These are phyloP conservation scores for Vaccinium vitisidaea DNA, from an alignment of 148 eudicot genomes.

Conservation along the genomic window DNA sequence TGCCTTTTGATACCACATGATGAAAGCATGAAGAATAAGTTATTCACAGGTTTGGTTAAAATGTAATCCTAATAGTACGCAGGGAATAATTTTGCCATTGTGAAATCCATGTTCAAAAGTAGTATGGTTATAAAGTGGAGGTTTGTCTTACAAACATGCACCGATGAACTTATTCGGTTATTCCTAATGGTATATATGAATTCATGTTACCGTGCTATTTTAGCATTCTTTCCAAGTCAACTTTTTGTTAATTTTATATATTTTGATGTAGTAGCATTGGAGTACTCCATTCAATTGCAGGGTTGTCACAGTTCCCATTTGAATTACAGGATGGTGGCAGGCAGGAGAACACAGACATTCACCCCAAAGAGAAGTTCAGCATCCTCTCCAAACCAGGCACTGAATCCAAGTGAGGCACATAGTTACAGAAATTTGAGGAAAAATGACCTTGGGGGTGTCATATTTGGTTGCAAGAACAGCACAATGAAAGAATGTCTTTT, in stretches of 20 bases:
- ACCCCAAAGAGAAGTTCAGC: conserved; percentile 17
- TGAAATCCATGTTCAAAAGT: neutral
- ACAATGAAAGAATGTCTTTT: conserved; percentile 67
- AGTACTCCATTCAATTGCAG: conserved; percentile 8
- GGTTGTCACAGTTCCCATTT: conserved; percentile 16
- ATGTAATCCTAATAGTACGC: neutral
- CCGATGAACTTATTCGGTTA: neutral
- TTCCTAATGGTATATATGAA: neutral
- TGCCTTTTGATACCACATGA: neutral
- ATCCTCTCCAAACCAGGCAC: conserved; percentile 11
- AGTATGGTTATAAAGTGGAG: neutral
- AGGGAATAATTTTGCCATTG: neutral
- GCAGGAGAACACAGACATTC: conserved; percentile 27
- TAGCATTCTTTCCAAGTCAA: neutral
- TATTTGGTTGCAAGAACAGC: conserved; percentile 68
- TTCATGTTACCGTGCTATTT: neutral
- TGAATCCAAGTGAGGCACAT: neutral
- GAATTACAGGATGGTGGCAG: conserved; percentile 46
- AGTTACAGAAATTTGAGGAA: conserved; percentile 49
- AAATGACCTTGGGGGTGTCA: conserved; percentile 64
- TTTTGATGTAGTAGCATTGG: neutral
- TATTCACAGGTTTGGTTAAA: neutral
- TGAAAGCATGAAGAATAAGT: neutral
- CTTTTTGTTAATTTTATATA: neutral
- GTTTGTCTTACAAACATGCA: neutral